phyloP scores from a whole-genome alignment of 805 yeast genomes.

The Spathaspora girioi region DNA sequence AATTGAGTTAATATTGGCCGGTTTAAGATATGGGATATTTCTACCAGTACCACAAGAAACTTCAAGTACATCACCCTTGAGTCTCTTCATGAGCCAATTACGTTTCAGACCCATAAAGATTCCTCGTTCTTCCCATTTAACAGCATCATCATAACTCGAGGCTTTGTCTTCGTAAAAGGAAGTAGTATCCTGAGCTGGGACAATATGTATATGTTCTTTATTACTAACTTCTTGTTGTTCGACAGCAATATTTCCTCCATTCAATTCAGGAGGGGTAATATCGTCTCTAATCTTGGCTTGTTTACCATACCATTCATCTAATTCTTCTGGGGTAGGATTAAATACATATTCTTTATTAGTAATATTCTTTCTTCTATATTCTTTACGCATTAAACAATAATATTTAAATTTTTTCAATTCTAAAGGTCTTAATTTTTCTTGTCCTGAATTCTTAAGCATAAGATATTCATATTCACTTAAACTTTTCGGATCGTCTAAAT shows the following conservation, averaged over 20 bases:
- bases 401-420: slow-evolving; percentile 59
- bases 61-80: slow-evolving; percentile 87
- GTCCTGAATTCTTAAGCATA: slow-evolving; percentile 51
- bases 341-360: slow-evolving; percentile 31
- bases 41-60: slow-evolving; percentile 97
- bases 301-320: slow-evolving; percentile 37
- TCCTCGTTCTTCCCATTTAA: slow-evolving; percentile 68
- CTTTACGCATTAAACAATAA: slow-evolving; percentile 53
- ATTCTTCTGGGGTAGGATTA: slow-evolving; percentile 39
- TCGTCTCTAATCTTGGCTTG: slow-evolving; percentile 24
- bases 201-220: slow-evolving; percentile 41
- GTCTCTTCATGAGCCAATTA: slow-evolving; percentile 73
- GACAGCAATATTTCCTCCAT: slow-evolving; percentile 3
- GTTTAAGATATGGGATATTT: slow-evolving; percentile 72
- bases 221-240: slow-evolving; percentile 11
- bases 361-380: slow-evolving; percentile 36
- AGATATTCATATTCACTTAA: slow-evolving; percentile 63
- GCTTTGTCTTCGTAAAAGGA: slow-evolving; percentile 76
- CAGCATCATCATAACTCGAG: slow-evolving; percentile 72
- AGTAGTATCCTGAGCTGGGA: slow-evolving; percentile 79
- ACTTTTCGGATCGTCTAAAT: slow-evolving; percentile 29
- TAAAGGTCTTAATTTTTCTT: slow-evolving; percentile 58
- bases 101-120: slow-evolving; percentile 62
- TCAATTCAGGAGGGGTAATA: slow-evolving; percentile 21
- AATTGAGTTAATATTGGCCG: slow-evolving; percentile 58